phyloP scores from a whole-genome alignment of 2,329 filamentous ascomycete species.

The Shiraia bambusicola region DNA sequence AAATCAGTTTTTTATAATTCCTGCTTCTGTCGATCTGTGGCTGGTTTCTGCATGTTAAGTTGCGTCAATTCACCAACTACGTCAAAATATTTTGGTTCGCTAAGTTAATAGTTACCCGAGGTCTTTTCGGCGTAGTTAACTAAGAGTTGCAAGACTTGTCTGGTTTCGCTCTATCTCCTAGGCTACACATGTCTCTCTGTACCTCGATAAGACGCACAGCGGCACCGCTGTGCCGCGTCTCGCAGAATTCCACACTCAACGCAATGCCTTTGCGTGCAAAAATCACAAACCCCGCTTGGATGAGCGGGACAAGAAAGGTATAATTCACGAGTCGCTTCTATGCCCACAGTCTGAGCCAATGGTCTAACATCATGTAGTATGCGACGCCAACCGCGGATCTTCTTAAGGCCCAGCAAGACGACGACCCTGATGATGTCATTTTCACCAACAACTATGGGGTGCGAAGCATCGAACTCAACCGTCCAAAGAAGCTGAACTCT shows the following conservation, averaged over 20 bases:
- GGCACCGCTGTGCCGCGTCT: constrained; percentile 43
- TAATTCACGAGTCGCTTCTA: constrained; percentile 7
- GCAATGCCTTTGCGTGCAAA: constrained; percentile 82
- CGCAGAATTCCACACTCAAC: constrained; percentile 29
- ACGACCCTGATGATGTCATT: constrained; percentile 86
- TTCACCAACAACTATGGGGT: constrained; percentile 89
- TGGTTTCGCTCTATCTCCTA: constrained; percentile 11
- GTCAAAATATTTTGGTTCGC: not conserved
- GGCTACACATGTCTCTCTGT: constrained; percentile 50
- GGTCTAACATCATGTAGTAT: constrained; percentile 32
- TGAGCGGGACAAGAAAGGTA: constrained; percentile 57
- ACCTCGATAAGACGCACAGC: constrained; percentile 44
- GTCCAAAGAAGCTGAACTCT: constrained; percentile 87
- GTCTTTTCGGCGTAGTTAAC: constrained; percentile 29
- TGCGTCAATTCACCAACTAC: not conserved
- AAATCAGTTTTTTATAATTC: not conserved
- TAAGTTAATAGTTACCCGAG: constrained; percentile 39
- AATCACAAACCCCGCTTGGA: constrained; percentile 60
- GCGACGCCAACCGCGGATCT: constrained; percentile 38
- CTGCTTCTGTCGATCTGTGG: not conserved
- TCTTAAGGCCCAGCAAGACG: constrained; percentile 60
- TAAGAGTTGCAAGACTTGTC: constrained; percentile 30
- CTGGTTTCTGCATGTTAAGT: not conserved
- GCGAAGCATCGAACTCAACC: constrained; percentile 90
- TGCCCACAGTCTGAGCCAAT: not conserved